Conservation (phyloP, 495 filamentous ascomycete species). For the Penicillium riverlandense region DNA sequence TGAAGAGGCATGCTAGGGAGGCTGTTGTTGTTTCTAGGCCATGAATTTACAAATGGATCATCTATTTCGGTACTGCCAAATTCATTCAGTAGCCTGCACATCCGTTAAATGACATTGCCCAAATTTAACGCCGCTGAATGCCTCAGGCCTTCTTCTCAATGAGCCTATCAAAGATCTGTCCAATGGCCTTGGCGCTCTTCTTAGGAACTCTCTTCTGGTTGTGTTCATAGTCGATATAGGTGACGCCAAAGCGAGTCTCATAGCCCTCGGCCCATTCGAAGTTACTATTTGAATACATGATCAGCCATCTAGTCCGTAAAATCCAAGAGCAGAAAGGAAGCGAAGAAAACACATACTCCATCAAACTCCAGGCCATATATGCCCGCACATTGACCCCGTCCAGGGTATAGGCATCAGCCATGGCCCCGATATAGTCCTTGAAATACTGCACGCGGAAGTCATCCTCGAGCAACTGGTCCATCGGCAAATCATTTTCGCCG, state of each 20-base stretch:
- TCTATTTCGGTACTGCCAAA: too few species aligned
- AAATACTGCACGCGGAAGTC: constrained; percentile 73
- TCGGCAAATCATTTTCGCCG: constrained; percentile 66
- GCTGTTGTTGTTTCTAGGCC: too few species aligned
- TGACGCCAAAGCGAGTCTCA: constrained; percentile 75
- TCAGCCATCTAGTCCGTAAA: constrained; percentile 4
- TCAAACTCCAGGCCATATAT: constrained; percentile 76
- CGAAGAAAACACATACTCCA: constrained; percentile 44
- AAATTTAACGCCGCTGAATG: too few species aligned
- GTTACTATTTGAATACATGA: constrained; percentile 26
- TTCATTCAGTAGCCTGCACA: too few species aligned
- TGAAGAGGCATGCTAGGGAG: too few species aligned
- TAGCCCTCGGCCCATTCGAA: constrained; percentile 70
- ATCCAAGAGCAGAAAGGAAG: neutral
- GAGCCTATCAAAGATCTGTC: constrained; percentile 50
- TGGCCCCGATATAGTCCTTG: constrained; percentile 61
- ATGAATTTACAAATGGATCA: too few species aligned
- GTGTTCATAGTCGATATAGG: constrained; percentile 68
- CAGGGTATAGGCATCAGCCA: constrained; percentile 57
- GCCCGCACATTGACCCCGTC: constrained; percentile 66
- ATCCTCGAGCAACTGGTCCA: constrained; percentile 63
- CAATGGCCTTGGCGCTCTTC: constrained; percentile 64
- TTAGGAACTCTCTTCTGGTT: constrained; percentile 71
- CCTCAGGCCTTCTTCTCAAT: constrained; percentile 20
- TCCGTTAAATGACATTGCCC: too few species aligned